Evolutionary conservation across 2,329 filamentous ascomycete genomes (phyloP).

Genomic region (Ophiostoma fasciatum): DNA sequence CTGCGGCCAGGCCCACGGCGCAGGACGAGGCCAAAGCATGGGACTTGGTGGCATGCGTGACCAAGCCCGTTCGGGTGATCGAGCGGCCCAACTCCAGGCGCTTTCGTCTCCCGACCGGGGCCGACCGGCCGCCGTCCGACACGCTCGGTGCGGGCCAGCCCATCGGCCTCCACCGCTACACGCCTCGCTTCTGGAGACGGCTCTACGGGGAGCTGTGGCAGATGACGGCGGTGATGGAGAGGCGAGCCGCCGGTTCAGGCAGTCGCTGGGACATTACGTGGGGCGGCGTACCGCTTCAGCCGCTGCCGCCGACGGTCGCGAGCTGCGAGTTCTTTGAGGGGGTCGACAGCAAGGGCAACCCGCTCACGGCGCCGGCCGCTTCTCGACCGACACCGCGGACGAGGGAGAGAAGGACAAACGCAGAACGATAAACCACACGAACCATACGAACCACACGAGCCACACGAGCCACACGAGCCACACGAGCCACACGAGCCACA

Average conservation of each 20-base stretch:
- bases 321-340: slow-evolving; percentile 35
- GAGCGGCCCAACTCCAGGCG: slow-evolving; percentile 23
- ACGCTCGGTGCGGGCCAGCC: slow-evolving; percentile 15
- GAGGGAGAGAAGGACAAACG: not conserved
- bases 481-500: no score
- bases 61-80: slow-evolving; percentile 22
- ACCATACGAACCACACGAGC: no score
- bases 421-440: no score
- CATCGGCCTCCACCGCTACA: slow-evolving; percentile 21
- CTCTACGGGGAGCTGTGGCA: slow-evolving; percentile 32
- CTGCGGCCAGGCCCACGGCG: not conserved
- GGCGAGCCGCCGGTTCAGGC: slow-evolving; percentile 11
- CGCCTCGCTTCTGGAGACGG: slow-evolving; percentile 29
- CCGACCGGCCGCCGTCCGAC: slow-evolving; percentile 10
- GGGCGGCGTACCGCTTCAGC: slow-evolving; percentile 22
- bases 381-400: no score
- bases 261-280: slow-evolving; percentile 26
- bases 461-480: no score
- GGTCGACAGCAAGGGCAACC: slow-evolving; percentile 19
- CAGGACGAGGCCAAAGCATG: slow-evolving; percentile 12
- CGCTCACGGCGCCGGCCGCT: no score
- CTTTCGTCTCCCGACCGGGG: slow-evolving; percentile 14
- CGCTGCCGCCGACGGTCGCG: slow-evolving; percentile 18
- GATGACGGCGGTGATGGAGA: slow-evolving; percentile 27
- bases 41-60: no score